Percentiles rank a stretch among this genome's conserved stretches.
Conservation (phyloP, 2,329 filamentous ascomycete species). For the Tympanopsis confertula region DNA sequence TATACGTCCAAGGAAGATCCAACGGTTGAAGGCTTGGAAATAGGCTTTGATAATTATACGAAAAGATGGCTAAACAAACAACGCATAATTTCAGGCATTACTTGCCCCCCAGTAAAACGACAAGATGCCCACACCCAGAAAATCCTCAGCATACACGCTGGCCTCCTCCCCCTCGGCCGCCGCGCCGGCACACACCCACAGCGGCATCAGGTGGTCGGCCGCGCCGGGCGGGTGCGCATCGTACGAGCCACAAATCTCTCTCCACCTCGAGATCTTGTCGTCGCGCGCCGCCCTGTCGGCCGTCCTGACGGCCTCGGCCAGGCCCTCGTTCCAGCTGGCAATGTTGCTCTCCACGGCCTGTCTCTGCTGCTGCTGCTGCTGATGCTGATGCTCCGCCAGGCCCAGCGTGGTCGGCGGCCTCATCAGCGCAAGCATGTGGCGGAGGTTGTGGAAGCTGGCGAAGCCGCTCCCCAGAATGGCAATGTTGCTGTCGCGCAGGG, state of each 20-base stretch:
- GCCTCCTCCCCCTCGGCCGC: constrained; percentile 29
- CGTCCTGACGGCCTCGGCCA: constrained; percentile 26
- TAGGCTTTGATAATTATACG: too few relatives aligned
- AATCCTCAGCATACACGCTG: constrained; percentile 34
- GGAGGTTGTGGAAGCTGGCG: constrained; percentile 43
- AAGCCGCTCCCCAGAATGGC: constrained; percentile 50
- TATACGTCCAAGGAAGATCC: too few relatives aligned
- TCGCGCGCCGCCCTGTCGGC: constrained; percentile 20
- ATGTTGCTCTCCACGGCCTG: constrained; percentile 14
- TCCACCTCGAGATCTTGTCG: constrained; percentile 30
- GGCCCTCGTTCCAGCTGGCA: constrained; percentile 30
- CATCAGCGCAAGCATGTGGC: constrained; percentile 26
- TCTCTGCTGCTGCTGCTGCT: too few relatives aligned
- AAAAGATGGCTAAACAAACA: too few relatives aligned
- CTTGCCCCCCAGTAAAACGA: constrained; percentile 43
- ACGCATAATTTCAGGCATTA: too few relatives aligned
- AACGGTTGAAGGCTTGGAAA: too few relatives aligned
- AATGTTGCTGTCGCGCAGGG: constrained; percentile 38
- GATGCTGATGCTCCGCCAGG: too few relatives aligned
- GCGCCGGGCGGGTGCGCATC: constrained; percentile 40
- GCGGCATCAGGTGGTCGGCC: constrained; percentile 47
- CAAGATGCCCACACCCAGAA: constrained; percentile 33
- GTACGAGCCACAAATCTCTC: constrained; percentile 31
- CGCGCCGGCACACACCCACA: constrained; percentile 42
- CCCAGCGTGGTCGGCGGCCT: constrained; percentile 7